phyloP scores from a whole-genome alignment of 305 asterid species.

The Fraxinus angustifolia region DNA sequence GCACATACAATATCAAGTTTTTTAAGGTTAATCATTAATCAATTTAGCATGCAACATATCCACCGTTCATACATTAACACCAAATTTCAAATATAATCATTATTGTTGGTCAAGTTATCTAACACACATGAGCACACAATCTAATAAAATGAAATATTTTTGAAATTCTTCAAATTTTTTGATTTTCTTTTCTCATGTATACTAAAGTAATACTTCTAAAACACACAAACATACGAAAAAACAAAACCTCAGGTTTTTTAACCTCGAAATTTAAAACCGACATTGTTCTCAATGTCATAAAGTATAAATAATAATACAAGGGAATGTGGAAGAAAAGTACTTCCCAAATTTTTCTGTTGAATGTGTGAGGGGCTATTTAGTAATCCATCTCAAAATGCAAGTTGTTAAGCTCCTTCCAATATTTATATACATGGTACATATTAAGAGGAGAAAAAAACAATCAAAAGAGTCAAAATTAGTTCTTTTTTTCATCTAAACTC shows the following conservation, averaged over 20 bases:
- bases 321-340: neutral
- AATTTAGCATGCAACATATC: neutral
- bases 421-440: neutral
- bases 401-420: neutral
- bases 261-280: neutral
- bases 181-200: neutral
- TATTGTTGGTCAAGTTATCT: neutral
- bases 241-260: neutral
- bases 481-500: neutral
- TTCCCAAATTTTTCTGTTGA: too few relatives aligned
- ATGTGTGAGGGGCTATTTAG: neutral
- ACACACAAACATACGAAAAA: neutral
- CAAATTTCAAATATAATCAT: too few relatives aligned
- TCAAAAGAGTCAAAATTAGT: neutral
- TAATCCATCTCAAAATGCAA: neutral
- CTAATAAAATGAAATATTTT: neutral
- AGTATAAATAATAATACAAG: neutral
- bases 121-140: neutral
- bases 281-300: neutral
- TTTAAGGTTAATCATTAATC: neutral
- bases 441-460: neutral
- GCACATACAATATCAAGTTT: neutral
- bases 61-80: neutral
- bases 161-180: too few relatives aligned
- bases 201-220: neutral